Evolutionary conservation across 176 grass and related monocot genomes (phyloP), one percentile per base, ranked within the genome.

Genomic region (Zoysia pacifica): DNA sequence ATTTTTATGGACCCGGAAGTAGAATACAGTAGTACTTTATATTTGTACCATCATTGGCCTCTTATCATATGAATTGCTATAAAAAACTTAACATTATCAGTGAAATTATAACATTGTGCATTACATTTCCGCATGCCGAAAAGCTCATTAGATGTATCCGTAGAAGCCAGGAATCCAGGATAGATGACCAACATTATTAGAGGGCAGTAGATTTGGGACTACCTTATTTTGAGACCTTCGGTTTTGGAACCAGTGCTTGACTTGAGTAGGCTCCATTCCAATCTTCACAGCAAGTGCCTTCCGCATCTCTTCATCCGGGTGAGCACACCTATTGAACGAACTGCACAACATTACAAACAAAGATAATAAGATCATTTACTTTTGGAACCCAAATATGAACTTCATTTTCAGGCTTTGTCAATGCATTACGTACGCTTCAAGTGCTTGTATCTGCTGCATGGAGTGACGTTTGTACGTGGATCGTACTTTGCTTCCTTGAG

Each of bases 171-270:
- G 28, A 28, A 28, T 28, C 0, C 6, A 59, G 7, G 20, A 43
- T 35, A 5, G 19, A 39, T 1, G 20, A 10, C 9, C 45, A 7
- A 73, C 13, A 18, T 54, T 38, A 20, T 16, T 28, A 36, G n/a
- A 47, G n/a, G 20, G 45, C 20, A 50, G 48, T 4, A 48, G 13
- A 60, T 48, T 2, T 16, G 15, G 16, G 28, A 5, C 1, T 62
- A 81, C 70, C 84, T 81, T 86, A 0, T 0, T 50, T 11, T 67
- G 5, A 9, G 65, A 16, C 47, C 85, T 78, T 8, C 65, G n/a
- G 28, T 86, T 86, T n/a, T 86, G 85, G 28, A 86, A 86, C 85
- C 85, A 86, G 19, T 70, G 52, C 16, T 70, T 81, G 65, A 86
- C 59, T 47, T 86, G 72, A 7, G 0, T 0, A 10, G 9, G 1